Evolutionary conservation across 176 grass and related monocot species (phyloP).

Genomic region (Triticum dicoccoides): DNA sequence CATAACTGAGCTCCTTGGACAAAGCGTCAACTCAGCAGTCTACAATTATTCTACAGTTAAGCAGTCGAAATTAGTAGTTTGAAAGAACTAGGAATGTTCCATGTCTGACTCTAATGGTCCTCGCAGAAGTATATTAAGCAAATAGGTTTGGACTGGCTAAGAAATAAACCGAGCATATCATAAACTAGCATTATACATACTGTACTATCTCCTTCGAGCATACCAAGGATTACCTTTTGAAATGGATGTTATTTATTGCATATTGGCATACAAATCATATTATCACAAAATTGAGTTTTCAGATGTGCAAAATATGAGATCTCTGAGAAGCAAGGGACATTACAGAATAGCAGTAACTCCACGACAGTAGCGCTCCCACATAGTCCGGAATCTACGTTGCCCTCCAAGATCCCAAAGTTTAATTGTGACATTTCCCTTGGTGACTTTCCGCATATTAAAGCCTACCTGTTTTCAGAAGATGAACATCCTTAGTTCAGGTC

Average conservation of each 20-base stretch:
- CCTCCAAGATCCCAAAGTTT: slow-evolving; percentile 99
- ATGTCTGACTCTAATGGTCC: not conserved
- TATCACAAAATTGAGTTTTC: not conserved
- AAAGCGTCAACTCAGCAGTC: not conserved
- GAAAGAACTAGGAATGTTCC: not conserved
- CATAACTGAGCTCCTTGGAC: not conserved
- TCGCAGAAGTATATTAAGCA: not conserved
- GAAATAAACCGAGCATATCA: slow-evolving; percentile 9
- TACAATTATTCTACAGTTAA: not conserved
- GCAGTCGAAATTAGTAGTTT: not conserved
- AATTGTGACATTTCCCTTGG: slow-evolving; percentile 99
- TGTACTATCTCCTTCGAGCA: not conserved
- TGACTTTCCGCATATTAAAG: slow-evolving; percentile 99
- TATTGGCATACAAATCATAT: not conserved
- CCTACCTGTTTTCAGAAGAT: slow-evolving; percentile 66
- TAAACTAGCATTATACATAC: not conserved
- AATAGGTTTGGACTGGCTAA: not conserved
- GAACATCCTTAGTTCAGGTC: slow-evolving; percentile 13
- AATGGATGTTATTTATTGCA: not conserved
- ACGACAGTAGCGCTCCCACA: slow-evolving; percentile 99
- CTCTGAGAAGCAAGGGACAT: slow-evolving; percentile 22
- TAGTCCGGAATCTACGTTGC: slow-evolving; percentile 89
- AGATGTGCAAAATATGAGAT: not conserved
- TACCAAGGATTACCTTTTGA: not conserved
- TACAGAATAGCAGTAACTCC: slow-evolving; percentile 98